These are phyloP conservation scores for Astraeus odoratus DNA, from an alignment of 768 basidiomycete genomes.

Conservation along the genomic window DNA sequence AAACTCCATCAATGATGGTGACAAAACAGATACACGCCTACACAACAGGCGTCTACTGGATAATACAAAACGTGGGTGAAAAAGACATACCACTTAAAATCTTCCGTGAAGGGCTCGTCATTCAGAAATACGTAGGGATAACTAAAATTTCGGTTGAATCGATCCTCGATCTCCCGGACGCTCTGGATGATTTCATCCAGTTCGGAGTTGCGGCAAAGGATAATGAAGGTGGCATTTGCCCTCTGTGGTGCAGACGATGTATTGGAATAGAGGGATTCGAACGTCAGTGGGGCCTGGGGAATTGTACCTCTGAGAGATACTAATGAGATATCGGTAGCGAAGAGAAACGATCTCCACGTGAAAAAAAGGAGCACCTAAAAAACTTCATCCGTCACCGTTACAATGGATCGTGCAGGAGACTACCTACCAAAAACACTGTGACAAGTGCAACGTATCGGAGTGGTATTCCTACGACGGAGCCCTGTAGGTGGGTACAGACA, in stretches of 20 bases:
- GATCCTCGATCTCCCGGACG: conserved; percentile 49
- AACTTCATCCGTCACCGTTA: background rate
- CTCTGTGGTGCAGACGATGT: conserved; percentile 3
- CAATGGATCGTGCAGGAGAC: background rate
- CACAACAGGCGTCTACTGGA: too few species aligned
- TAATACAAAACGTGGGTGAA: background rate
- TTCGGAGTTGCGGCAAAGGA: conserved; percentile 47
- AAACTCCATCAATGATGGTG: conserved; percentile 43
- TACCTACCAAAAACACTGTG: conserved; percentile 16
- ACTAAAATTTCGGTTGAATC: conserved; percentile 48
- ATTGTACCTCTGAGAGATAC: background rate
- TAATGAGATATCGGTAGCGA: conserved; percentile 1
- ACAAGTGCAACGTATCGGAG: conserved; percentile 16
- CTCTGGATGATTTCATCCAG: conserved; percentile 38
- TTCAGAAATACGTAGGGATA: conserved; percentile 67
- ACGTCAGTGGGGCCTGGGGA: background rate
- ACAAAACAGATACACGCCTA: conserved; percentile 32
- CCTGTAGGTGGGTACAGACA: background rate
- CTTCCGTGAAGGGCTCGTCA: conserved; percentile 48
- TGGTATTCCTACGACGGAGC: conserved; percentile 12
- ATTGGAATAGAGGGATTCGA: background rate
- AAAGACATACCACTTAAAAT: conserved; percentile 39
- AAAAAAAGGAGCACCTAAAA: conserved; percentile 14
- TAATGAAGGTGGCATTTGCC: conserved; percentile 57
- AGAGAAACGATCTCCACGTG: background rate